Conservation (phyloP, 495 filamentous ascomycete species). For the Chaetomium tenue region DNA sequence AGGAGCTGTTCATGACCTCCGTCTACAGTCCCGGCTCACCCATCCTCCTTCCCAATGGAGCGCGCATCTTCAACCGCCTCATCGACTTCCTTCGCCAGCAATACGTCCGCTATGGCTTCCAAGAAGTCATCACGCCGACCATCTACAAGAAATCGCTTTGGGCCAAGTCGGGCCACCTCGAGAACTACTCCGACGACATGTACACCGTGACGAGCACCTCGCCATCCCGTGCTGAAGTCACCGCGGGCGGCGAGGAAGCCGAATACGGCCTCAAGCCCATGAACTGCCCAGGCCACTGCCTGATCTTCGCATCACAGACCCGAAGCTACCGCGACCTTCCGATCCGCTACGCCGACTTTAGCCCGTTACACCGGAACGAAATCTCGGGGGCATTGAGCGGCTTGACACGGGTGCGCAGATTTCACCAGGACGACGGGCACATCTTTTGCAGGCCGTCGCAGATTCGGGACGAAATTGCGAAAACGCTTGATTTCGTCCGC, state of each 20-base stretch:
- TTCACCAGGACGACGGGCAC: constrained; percentile 95
- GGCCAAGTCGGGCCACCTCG: constrained; percentile 86
- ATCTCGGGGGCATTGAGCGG: constrained; percentile 81
- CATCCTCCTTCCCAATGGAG: constrained; percentile 81
- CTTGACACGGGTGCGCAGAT: constrained; percentile 83
- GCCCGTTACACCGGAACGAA: constrained; percentile 87
- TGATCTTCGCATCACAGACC: constrained; percentile 71
- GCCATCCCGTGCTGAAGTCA: constrained; percentile 38
- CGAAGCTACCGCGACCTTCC: constrained; percentile 81
- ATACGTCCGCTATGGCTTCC: constrained; percentile 82
- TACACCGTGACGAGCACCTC: constrained; percentile 72
- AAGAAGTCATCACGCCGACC: constrained; percentile 88
- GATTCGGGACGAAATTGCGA: constrained; percentile 75
- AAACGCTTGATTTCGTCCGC: constrained; percentile 75
- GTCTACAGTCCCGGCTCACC: constrained; percentile 83
- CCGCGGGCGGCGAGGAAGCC: constrained; percentile 57
- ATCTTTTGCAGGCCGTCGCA: constrained; percentile 88
- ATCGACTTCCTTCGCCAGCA: constrained; percentile 81
- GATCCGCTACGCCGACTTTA: constrained; percentile 90
- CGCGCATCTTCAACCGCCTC: constrained; percentile 83
- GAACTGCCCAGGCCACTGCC: constrained; percentile 94
- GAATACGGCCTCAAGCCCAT: constrained; percentile 93
- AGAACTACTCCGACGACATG: constrained; percentile 95
- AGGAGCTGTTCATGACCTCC: constrained; percentile 77
- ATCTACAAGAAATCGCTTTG: constrained; percentile 92